Evolutionary conservation across 257 asterid species (phyloP).

Genomic region (Handroanthus guayacan): DNA sequence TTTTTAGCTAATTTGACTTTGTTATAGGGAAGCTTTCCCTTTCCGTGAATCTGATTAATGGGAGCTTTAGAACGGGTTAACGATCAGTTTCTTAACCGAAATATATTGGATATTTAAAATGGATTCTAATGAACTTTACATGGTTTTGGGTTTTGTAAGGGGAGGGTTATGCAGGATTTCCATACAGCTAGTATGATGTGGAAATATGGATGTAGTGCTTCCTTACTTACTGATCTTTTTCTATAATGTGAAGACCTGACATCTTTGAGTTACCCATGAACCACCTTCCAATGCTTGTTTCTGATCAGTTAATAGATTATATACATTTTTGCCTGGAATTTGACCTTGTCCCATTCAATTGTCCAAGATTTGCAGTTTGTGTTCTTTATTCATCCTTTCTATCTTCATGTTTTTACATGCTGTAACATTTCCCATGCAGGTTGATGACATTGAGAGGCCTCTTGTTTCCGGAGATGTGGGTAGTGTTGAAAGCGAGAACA

Average conservation of each 20-base stretch:
- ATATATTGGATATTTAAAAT: neutral
- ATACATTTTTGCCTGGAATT: conserved; percentile 1
- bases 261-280: conserved; percentile 5
- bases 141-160: conserved; percentile 14
- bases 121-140: neutral
- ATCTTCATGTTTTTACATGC: conserved; percentile 33
- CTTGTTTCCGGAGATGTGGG: conserved; percentile 71
- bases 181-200: neutral
- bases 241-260: neutral
- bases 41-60: conserved; percentile 25
- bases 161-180: neutral
- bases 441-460: conserved; percentile 89
- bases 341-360: neutral
- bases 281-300: neutral
- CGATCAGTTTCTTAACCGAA: neutral
- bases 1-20: conserved; percentile 33
- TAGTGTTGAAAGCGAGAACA: conserved; percentile 51
- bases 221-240: neutral
- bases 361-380: conserved; percentile 15
- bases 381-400: neutral
- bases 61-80: conserved; percentile 26
- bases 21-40: conserved; percentile 4
- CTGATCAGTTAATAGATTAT: conserved; percentile 15
- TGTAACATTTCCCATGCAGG: conserved; percentile 49
- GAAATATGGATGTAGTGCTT: neutral